A percentile compares a stretch with the other conserved stretches of the same genome.
Evolutionary conservation across 179 eudicot species (phyloP).

Genomic region (Vitellaria paradoxa): DNA sequence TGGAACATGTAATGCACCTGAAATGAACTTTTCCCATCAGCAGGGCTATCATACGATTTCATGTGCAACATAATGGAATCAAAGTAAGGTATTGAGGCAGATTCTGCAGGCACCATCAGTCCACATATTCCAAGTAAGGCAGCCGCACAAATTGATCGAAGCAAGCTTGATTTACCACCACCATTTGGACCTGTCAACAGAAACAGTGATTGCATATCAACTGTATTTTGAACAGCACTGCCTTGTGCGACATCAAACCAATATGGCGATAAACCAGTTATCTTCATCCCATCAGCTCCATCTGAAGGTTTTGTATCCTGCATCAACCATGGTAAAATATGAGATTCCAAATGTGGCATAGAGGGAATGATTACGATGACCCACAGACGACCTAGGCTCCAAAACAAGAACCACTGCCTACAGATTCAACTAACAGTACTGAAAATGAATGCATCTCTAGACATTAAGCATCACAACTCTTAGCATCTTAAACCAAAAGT

Average conservation of each 20-base stretch:
- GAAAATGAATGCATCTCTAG: not conserved
- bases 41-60: constrained; percentile 99
- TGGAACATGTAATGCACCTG: constrained; percentile 49
- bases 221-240: constrained; percentile 69
- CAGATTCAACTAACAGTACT: not conserved
- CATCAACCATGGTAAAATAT: constrained; percentile 12
- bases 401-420: not conserved
- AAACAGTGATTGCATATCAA: constrained; percentile 82
- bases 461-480: not conserved
- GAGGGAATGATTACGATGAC: not conserved
- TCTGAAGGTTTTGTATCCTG: constrained; percentile 44
- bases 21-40: constrained; percentile 97
- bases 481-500: not conserved
- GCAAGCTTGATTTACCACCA: constrained; percentile 96
- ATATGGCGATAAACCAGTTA: constrained; percentile 80
- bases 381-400: not conserved
- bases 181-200: constrained; percentile 98
- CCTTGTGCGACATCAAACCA: constrained; percentile 94
- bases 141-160: constrained; percentile 94
- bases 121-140: constrained; percentile 96
- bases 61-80: constrained; percentile 92
- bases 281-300: constrained; percentile 55
- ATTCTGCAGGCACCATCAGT: constrained; percentile 93
- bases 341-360: not conserved
- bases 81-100: constrained; percentile 88